phyloP scores from a whole-genome alignment of 345 rosid genomes.

The Pistacia integerrima region DNA sequence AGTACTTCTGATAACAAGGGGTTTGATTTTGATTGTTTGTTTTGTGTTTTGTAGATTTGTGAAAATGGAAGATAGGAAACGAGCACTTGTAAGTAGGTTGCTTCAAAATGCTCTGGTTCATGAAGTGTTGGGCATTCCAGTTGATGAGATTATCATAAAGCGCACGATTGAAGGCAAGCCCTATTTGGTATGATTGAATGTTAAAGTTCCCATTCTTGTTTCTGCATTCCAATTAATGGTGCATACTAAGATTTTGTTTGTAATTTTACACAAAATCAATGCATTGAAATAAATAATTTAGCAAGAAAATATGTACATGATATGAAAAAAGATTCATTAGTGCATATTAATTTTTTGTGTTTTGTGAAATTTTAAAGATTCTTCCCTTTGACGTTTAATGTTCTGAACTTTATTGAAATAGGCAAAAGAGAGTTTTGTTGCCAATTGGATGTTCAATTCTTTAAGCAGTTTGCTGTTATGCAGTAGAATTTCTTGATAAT shows the following conservation, averaged over 20 bases:
- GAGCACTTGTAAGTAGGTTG: constrained; percentile 62
- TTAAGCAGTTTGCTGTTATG: neutral
- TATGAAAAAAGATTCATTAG: neutral
- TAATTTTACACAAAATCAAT: neutral
- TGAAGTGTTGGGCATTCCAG: constrained; percentile 48
- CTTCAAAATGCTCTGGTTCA: constrained; percentile 57
- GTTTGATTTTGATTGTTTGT: neutral
- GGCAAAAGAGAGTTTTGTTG: no score
- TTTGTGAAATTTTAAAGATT: neutral
- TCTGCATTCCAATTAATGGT: neutral
- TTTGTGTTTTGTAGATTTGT: constrained; percentile 38
- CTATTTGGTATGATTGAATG: constrained; percentile 46
- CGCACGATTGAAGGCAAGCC: constrained; percentile 71
- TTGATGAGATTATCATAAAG: constrained; percentile 41
- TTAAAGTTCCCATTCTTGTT: neutral
- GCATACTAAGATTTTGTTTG: neutral
- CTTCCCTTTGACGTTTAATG: no score
- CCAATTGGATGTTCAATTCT: no score
- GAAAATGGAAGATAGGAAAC: constrained; percentile 57
- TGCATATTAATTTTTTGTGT: neutral
- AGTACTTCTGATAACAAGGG: neutral
- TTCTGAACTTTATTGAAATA: no score
- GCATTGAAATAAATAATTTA: neutral
- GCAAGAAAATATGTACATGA: neutral
- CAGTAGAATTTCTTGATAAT: neutral